Evolutionary conservation across 768 basidiomycete species (phyloP).

Genomic region (Tylopilus sp.): DNA sequence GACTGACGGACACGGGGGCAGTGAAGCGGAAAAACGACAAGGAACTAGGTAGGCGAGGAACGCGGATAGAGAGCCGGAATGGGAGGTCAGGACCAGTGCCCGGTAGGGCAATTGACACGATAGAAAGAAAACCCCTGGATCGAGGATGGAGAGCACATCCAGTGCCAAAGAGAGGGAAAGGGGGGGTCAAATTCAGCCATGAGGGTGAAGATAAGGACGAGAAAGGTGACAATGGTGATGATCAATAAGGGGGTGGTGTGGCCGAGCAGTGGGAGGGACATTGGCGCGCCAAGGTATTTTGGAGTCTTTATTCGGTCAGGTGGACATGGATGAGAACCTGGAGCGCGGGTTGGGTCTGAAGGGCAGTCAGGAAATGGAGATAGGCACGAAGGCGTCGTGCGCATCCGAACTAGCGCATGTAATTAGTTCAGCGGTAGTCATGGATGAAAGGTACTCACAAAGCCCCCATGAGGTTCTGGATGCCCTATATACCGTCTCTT

Average conservation of each 20-base stretch:
- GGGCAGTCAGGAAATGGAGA: constrained; percentile 40
- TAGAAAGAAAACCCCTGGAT: background rate
- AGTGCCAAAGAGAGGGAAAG: constrained; percentile 37
- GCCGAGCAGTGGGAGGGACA: background rate
- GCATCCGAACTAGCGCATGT: constrained; percentile 54
- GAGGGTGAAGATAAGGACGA: constrained; percentile 44
- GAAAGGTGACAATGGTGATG: constrained; percentile 35
- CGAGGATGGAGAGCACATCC: constrained; percentile 14
- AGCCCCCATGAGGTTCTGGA: constrained; percentile 88
- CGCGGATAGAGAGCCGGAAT: constrained; percentile 5
- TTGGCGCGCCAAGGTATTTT: background rate
- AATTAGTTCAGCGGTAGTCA: background rate
- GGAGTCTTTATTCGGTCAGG: constrained; percentile 14
- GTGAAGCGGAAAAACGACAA: background rate
- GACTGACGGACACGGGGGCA: background rate
- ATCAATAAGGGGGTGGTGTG: constrained; percentile 35
- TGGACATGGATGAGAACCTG: constrained; percentile 31
- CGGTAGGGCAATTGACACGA: constrained; percentile 1
- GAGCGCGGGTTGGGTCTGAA: constrained; percentile 40
- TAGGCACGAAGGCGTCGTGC: constrained; percentile 50
- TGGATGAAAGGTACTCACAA: constrained; percentile 46
- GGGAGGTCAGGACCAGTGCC: constrained; percentile 18
- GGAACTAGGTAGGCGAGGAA: constrained; percentile 6
- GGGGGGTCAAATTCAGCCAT: constrained; percentile 42
- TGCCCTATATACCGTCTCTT: constrained; percentile 74